These are phyloP conservation scores for Gossypium turneri DNA, from an alignment of 345 rosid species.

Conservation along the genomic window DNA sequence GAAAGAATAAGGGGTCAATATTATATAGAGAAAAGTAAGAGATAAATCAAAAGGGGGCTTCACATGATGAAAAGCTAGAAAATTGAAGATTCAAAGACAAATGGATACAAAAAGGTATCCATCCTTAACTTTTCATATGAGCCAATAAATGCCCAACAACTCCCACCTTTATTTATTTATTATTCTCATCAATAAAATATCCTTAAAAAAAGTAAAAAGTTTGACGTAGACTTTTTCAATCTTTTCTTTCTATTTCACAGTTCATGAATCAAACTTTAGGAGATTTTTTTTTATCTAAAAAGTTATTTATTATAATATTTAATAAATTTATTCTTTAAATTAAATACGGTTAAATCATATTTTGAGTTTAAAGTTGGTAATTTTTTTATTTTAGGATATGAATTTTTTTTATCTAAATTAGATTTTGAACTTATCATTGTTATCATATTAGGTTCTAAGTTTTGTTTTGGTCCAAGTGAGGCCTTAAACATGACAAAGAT, in stretches of 20 bases:
- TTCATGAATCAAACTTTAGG: too few relatives aligned
- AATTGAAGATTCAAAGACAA: background rate
- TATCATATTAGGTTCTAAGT: fast-evolving
- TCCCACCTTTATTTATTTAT: background rate
- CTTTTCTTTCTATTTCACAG: too few relatives aligned
- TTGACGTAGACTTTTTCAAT: background rate
- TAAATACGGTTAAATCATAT: too few relatives aligned
- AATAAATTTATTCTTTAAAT: too few relatives aligned
- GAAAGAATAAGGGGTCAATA: background rate
- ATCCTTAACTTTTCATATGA: background rate
- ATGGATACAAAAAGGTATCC: background rate
- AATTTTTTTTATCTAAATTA: too few relatives aligned
- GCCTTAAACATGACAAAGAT: too few relatives aligned
- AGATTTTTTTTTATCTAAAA: too few relatives aligned
- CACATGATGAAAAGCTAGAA: background rate
- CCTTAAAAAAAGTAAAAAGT: background rate
- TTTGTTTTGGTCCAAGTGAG: too few relatives aligned
- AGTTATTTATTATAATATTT: too few relatives aligned
- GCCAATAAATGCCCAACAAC: background rate
- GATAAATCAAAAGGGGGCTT: background rate
- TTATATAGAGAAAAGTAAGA: background rate
- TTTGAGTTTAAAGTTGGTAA: too few relatives aligned
- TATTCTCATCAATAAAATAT: background rate
- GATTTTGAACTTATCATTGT: too few relatives aligned
- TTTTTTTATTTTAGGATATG: too few relatives aligned